A percentile compares a stretch with the other conserved stretches of the same genome.
Conservation (phyloP, 2,329 filamentous ascomycete species). For the Fusarium sp. region DNA sequence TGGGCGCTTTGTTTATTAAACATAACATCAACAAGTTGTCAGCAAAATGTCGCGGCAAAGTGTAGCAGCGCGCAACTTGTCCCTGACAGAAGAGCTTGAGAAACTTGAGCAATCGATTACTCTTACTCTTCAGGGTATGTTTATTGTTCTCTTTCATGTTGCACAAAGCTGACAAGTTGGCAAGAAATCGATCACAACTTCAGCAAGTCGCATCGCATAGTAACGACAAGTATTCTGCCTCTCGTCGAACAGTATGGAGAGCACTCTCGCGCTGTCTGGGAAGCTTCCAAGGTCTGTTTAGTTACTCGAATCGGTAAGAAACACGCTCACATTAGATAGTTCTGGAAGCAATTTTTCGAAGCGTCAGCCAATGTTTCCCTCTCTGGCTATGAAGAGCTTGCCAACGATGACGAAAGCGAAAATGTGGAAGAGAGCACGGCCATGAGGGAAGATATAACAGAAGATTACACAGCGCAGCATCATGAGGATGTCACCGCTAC, state of each 20-base stretch:
- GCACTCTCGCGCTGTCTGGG: constrained; percentile 94
- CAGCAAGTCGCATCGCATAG: constrained; percentile 94
- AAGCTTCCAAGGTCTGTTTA: constrained; percentile 83
- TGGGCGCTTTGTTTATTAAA: constrained; percentile 4
- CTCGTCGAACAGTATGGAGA: constrained; percentile 96
- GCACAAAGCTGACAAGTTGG: constrained; percentile 6
- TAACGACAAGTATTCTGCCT: constrained; percentile 92
- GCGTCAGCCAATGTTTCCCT: constrained; percentile 97
- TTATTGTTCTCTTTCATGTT: not conserved
- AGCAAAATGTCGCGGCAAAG: constrained; percentile 63
- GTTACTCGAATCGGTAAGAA: not conserved
- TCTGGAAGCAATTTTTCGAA: constrained; percentile 99
- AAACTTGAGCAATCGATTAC: constrained; percentile 97
- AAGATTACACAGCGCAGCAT: constrained; percentile 61
- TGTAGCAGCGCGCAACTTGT: constrained; percentile 69
- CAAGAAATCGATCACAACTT: constrained; percentile 99
- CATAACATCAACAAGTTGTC: not conserved
- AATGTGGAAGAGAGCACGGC: constrained; percentile 66
- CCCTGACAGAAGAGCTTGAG: constrained; percentile 94
- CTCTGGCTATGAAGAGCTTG: constrained; percentile 90
- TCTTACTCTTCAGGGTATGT: constrained; percentile 86
- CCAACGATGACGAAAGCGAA: constrained; percentile 73
- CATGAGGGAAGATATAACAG: constrained; percentile 68
- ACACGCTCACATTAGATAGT: constrained; percentile 64
- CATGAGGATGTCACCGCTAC: constrained; percentile 57